Percentiles rank a stretch among this genome's conserved stretches.
Conservation (phyloP, 192 early-diverging fungal species). For the Phlyctochytrium bullatum region DNA sequence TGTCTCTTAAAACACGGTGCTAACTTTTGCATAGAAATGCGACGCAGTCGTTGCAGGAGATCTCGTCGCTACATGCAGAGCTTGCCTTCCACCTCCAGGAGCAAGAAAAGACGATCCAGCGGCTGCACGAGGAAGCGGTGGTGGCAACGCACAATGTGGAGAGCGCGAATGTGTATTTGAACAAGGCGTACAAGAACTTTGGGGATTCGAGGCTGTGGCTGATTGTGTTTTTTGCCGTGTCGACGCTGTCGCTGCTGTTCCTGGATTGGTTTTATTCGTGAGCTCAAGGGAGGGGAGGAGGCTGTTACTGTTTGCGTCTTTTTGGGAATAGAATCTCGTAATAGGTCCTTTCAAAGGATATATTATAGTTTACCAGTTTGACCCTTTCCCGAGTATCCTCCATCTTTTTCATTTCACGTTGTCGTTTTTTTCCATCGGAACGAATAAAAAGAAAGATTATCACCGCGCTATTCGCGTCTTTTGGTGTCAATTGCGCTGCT, state of each 20-base stretch:
- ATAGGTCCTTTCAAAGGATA: too few species aligned
- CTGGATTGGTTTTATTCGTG: slow-evolving; percentile 39
- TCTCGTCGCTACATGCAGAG: slow-evolving; percentile 34
- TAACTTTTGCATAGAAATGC: slow-evolving; percentile 21
- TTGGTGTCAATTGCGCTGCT: too few species aligned
- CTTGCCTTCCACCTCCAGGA: slow-evolving; percentile 34
- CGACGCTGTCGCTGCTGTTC: slow-evolving; percentile 36
- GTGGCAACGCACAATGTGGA: slow-evolving; percentile 30
- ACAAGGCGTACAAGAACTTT: slow-evolving; percentile 33
- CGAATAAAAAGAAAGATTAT: too few species aligned
- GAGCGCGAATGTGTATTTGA: slow-evolving; percentile 31
- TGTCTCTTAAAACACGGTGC: slow-evolving; percentile 10
- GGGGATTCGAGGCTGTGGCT: slow-evolving; percentile 37
- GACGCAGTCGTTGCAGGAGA: slow-evolving; percentile 37
- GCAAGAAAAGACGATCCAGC: slow-evolving; percentile 37
- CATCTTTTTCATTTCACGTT: too few species aligned
- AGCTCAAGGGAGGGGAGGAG: too few species aligned
- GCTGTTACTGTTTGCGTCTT: too few species aligned
- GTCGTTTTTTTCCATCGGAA: too few species aligned
- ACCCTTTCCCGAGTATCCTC: too few species aligned
- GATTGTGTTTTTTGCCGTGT: slow-evolving; percentile 39
- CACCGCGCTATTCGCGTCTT: too few species aligned
- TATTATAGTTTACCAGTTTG: too few species aligned
- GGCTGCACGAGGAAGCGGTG: slow-evolving; percentile 40
- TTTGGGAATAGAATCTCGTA: too few species aligned